phyloP scores from a whole-genome alignment of 768 basidiomycete genomes.

The Astraeus odoratus region DNA sequence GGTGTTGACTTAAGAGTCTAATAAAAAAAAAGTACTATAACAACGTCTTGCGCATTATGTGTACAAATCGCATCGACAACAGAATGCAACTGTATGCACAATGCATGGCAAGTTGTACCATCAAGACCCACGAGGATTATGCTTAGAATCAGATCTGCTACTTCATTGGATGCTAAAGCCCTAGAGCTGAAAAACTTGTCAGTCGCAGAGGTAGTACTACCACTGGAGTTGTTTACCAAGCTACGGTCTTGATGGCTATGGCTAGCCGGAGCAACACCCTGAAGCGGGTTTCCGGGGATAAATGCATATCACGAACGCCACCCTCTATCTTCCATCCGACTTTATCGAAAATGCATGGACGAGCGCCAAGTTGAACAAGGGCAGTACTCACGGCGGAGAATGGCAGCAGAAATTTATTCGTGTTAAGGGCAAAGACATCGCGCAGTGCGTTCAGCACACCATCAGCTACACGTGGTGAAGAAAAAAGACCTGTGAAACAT shows the following conservation, averaged over 20 bases:
- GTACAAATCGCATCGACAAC: slow-evolving; percentile 43
- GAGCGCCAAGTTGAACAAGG: slow-evolving; percentile 42
- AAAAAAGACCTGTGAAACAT: slow-evolving; percentile 12
- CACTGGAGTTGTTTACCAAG: slow-evolving; percentile 34
- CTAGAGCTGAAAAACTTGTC: slow-evolving; percentile 26
- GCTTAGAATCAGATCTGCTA: slow-evolving; percentile 41
- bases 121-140: slow-evolving; percentile 56
- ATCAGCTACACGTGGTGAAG: slow-evolving; percentile 21
- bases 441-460: slow-evolving; percentile 30
- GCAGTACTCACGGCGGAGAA: slow-evolving; percentile 29
- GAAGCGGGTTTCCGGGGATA: slow-evolving; percentile 21
- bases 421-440: slow-evolving; percentile 25
- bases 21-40: slow-evolving; percentile 15
- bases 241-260: slow-evolving; percentile 34
- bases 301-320: slow-evolving; percentile 3
- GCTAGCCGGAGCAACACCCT: slow-evolving; percentile 36
- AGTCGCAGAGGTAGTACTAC: slow-evolving; percentile 1
- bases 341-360: slow-evolving; percentile 26
- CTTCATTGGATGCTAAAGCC: slow-evolving; percentile 32
- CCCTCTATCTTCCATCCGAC: slow-evolving; percentile 25
- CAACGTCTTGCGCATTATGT: slow-evolving; percentile 26
- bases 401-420: slow-evolving; percentile 23
- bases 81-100: slow-evolving; percentile 39
- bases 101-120: slow-evolving; percentile 34
- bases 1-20: background rate